A percentile compares a stretch with the other conserved stretches of the same genome.
These are phyloP conservation scores for Mycena metata DNA, from an alignment of 768 basidiomycete species.

Conservation along the genomic window DNA sequence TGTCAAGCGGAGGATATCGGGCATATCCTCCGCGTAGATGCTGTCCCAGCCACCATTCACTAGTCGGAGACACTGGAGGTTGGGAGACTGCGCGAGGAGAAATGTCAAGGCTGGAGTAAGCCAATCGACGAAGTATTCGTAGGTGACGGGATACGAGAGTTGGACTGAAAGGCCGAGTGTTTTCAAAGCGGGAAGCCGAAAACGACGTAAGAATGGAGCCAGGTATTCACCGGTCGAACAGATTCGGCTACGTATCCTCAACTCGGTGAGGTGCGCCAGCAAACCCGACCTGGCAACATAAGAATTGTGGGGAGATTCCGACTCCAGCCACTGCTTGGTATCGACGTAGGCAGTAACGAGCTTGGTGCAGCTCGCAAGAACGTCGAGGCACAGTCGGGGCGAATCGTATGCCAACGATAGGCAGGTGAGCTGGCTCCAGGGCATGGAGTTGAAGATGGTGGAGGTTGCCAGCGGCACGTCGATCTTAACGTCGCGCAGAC, in stretches of 20 bases:
- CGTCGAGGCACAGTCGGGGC: constrained; percentile 25
- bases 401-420: background rate
- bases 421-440: constrained; percentile 23
- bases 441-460: constrained; percentile 1
- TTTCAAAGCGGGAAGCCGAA: constrained; percentile 7
- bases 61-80: background rate
- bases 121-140: background rate
- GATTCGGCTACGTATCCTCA: background rate
- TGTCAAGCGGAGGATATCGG: background rate
- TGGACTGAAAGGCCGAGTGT: constrained; percentile 6
- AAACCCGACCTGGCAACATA: too few relatives aligned
- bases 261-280: constrained; percentile 8
- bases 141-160: too few relatives aligned
- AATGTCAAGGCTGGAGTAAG: background rate
- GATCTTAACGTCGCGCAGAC: constrained; percentile 11
- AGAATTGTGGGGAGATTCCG: background rate
- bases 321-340: constrained; percentile 20
- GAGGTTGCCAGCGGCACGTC: background rate
- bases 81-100: background rate
- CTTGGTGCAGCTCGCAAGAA: constrained; percentile 11
- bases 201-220: constrained; percentile 13
- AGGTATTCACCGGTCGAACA: constrained; percentile 2
- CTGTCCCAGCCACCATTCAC: background rate
- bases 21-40: background rate
- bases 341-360: constrained; percentile 3